A percentile compares a stretch with the other conserved stretches of the same genome.
phyloP scores from a whole-genome alignment of 257 asterid species.

The Striga asiatica region DNA sequence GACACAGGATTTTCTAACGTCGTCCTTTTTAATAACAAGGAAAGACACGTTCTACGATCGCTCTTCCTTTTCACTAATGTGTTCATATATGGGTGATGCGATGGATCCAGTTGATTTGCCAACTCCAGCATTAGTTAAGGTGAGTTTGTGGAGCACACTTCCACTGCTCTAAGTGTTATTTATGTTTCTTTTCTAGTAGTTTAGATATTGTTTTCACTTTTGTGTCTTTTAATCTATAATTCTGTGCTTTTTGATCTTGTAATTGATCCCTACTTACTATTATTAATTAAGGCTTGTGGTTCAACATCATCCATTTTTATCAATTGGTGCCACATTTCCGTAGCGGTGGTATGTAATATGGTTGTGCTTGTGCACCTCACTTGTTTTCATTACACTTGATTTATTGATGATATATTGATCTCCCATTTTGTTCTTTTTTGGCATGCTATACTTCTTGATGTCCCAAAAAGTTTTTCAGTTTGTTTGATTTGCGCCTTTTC shows the following conservation, averaged over 20 bases:
- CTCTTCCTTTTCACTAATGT: slow-evolving; percentile 76
- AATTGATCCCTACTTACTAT: slow-evolving; percentile 2
- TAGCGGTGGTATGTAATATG: not conserved
- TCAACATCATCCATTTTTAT: not conserved
- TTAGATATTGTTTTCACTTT: not conserved
- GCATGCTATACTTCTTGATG: not conserved
- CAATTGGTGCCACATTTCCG: not conserved
- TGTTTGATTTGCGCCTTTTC: not conserved
- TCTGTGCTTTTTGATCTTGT: not conserved
- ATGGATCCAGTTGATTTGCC: slow-evolving; percentile 90
- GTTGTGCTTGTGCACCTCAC: not conserved
- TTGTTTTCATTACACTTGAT: not conserved
- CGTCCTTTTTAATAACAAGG: slow-evolving; percentile 90
- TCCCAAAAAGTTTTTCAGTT: not conserved
- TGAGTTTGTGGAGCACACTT: slow-evolving; percentile 19
- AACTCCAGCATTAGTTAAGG: slow-evolving; percentile 80
- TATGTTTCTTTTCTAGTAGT: not conserved
- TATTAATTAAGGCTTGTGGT: not conserved
- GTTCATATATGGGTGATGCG: slow-evolving; percentile 82
- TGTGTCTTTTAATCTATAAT: not conserved
- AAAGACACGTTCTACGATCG: slow-evolving; percentile 95
- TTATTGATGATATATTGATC: not conserved
- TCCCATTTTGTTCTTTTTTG: not conserved
- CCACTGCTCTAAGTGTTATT: slow-evolving; percentile 5
- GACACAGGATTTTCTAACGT: slow-evolving; percentile 93